These are phyloP conservation scores for Penicillium ochrochloron DNA, from an alignment of 495 filamentous ascomycete species.

Conservation along the genomic window DNA sequence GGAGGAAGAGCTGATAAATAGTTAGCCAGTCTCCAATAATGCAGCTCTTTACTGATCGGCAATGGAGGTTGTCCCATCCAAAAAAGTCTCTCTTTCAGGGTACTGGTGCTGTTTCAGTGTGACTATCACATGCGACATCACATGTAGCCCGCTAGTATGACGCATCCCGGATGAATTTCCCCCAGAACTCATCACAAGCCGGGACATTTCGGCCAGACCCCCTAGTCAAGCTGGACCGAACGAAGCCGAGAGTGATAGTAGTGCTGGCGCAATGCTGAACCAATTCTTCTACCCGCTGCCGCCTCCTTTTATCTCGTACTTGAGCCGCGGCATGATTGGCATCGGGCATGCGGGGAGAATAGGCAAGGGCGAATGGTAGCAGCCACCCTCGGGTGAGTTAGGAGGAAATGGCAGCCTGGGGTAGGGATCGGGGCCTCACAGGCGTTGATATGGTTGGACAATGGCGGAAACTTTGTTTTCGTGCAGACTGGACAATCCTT, in stretches of 20 bases:
- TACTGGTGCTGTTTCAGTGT: not conserved
- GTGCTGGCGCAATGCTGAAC: not conserved
- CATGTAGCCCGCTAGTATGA: conserved; percentile 5
- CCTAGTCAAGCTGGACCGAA: not conserved
- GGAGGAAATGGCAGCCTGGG: conserved; percentile 7
- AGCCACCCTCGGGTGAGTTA: conserved; percentile 26
- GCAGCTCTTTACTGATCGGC: not conserved
- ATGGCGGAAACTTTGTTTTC: conserved; percentile 7
- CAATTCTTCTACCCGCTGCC: not conserved
- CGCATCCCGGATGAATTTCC: conserved; percentile 7
- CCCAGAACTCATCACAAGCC: conserved; percentile 18
- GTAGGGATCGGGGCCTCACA: conserved; percentile 7
- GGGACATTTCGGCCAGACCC: conserved; percentile 16
- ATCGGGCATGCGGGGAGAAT: conserved; percentile 15
- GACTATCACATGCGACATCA: conserved; percentile 18
- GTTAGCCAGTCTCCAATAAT: not conserved
- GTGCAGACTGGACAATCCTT: conserved; percentile 11
- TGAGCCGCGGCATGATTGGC: conserved; percentile 27
- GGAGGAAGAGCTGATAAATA: not conserved
- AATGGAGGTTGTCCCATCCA: not conserved
- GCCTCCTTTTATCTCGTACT: conserved; percentile 2
- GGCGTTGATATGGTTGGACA: not conserved
- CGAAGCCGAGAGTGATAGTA: not conserved
- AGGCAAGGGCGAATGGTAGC: not conserved
- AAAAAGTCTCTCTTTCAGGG: not conserved